A percentile compares a stretch with the other conserved stretches of the same genome.
Evolutionary conservation across 139 green algal genomes (phyloP).

Genomic region (Nannochloris sp.): DNA sequence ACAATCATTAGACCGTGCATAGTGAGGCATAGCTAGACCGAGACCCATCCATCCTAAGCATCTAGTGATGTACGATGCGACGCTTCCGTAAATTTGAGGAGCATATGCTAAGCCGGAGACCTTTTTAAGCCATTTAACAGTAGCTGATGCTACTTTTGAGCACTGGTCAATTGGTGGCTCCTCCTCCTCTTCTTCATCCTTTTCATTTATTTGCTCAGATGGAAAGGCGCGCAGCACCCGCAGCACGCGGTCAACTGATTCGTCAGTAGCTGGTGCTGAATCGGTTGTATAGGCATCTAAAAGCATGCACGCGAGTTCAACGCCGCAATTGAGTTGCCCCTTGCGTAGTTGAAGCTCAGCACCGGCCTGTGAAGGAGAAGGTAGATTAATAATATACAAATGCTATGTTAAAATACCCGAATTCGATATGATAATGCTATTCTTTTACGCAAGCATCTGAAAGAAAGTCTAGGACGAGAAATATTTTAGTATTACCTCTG

Average conservation of each 20-base stretch:
- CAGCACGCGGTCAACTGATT: neutral
- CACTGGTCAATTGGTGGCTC: conserved; percentile 14
- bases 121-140: conserved; percentile 16
- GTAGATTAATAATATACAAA: neutral
- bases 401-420: neutral
- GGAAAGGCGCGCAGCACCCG: conserved; percentile 16
- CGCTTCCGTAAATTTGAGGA: conserved; percentile 1
- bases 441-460: too few species aligned
- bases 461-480: too few species aligned
- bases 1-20: conserved; percentile 5
- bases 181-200: neutral
- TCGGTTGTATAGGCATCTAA: conserved; percentile 23
- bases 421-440: neutral
- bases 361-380: conserved; percentile 1
- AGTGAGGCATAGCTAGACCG: conserved; percentile 13
- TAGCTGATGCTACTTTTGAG: neutral
- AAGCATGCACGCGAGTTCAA: conserved; percentile 24
- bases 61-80: conserved; percentile 4
- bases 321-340: conserved; percentile 22
- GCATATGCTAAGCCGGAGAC: neutral
- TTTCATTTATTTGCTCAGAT: neutral
- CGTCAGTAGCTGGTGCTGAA: neutral
- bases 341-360: conserved; percentile 18
- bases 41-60: conserved; percentile 26
- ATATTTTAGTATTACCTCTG: conserved; percentile 1